Evolutionary conservation across 352 stramenopile species (phyloP).

Genomic region (Globisporangium middletonii): DNA sequence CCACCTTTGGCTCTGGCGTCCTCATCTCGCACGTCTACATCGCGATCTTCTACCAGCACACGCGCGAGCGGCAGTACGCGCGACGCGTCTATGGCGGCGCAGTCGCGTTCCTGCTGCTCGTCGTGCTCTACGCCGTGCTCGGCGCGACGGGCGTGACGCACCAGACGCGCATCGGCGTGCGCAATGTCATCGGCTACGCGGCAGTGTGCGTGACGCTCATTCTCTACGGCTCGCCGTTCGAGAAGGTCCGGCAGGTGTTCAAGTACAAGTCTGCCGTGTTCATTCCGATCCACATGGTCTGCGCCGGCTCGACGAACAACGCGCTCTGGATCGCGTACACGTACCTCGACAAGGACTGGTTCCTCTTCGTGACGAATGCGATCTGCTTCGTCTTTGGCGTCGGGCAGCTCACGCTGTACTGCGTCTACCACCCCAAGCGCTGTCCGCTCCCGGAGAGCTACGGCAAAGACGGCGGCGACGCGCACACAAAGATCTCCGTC

Average conservation of each 20-base stretch:
- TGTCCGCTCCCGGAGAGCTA: constrained; percentile 20
- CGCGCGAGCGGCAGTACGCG: constrained; percentile 3
- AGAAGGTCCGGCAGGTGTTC: constrained; percentile 40
- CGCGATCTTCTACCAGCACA: constrained; percentile 23
- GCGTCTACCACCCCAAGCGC: constrained; percentile 45
- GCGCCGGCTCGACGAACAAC: constrained; percentile 48
- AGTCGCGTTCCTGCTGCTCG: constrained; percentile 3
- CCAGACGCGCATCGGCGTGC: constrained; percentile 11
- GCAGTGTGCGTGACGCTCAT: constrained; percentile 34
- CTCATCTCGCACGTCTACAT: constrained; percentile 12
- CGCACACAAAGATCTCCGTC: neutral
- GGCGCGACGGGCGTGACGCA: constrained; percentile 17
- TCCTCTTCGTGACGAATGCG: constrained; percentile 52
- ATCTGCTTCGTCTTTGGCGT: constrained; percentile 28
- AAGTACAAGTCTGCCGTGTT: constrained; percentile 40
- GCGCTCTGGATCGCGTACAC: constrained; percentile 48
- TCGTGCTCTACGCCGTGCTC: constrained; percentile 5
- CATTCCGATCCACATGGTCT: constrained; percentile 51
- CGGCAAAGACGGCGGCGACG: constrained; percentile 8
- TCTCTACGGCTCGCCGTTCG: constrained; percentile 55
- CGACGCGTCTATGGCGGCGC: constrained; percentile 5
- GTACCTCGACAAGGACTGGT: constrained; percentile 29
- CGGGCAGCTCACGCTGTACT: constrained; percentile 33
- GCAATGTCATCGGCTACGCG: constrained; percentile 29
- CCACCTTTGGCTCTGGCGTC: constrained; percentile 29